Base-by-base conservation (phyloP, 352 stramenopile species). In the Phytophthora cactorum region DNA sequence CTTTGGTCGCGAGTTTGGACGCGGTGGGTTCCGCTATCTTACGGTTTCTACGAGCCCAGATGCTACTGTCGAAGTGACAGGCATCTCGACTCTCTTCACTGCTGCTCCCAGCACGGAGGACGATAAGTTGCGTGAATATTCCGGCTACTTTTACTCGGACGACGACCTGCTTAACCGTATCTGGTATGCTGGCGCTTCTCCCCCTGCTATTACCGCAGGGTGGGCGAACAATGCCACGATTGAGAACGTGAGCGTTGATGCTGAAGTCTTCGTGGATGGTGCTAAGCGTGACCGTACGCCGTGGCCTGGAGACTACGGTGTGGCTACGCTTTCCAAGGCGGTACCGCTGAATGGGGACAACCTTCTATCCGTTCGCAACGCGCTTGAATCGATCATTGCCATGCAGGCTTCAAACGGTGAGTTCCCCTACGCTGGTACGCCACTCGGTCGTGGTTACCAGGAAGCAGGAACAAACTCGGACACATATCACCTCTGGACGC, bases 401-500 rank as follows among this genome's bases (percentile, higher is more conserved):
- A 61, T 79, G 9, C 68, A 79, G 53, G 51, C 34, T 3, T 57
- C 44, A 22, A 59, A 61, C 0, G 72, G 72, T 5, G 50, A 72
- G 47, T 77, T 79, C 39, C 32, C 72, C 2, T 79, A 77, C 45
- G 67, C 63, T 4, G 72, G 72, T 5, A 71, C 68, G 4, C 72
- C 68, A 10, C 60, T 79, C 28, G 72, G 53, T 22, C 62, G 43
- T 4, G 49, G 68, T n/a, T 52, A 65, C 29, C 64, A 73, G 45
- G 15, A 46, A 27, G 52, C 64, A 43, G 53, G 60, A 15, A 52
- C 61, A 5, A 68, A 67, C 46, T 79, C 74, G 2, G 71, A 77
- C 59, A 81, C 74, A n/a, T 81, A 81, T 38, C 74, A 81, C 25
- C 36, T 81, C 5, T 79, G 74, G 74, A 77, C 66, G 15, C 51